These are phyloP conservation scores for Akanthomyces dipterigenus DNA, from an alignment of 2,329 filamentous ascomycete species.

Conservation along the genomic window DNA sequence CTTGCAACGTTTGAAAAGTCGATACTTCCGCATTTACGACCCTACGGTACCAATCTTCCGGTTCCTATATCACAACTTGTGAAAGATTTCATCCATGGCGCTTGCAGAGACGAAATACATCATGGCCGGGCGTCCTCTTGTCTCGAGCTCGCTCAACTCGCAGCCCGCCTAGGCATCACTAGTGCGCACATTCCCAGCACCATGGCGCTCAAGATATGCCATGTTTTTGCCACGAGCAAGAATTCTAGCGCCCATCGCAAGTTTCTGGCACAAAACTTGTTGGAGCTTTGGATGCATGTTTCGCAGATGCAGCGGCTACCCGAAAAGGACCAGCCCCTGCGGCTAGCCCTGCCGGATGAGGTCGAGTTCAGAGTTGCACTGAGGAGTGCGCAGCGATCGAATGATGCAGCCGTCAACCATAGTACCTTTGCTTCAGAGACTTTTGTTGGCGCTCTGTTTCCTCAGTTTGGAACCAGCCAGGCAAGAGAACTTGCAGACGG, in stretches of 20 bases:
- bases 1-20: conserved; percentile 22
- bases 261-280: conserved; percentile 6
- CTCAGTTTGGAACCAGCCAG: conserved; percentile 22
- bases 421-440: background rate
- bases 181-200: conserved; percentile 19
- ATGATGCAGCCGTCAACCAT: background rate
- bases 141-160: conserved; percentile 19
- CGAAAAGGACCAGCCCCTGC: conserved; percentile 11
- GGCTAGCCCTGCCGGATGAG: background rate
- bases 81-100: conserved; percentile 18
- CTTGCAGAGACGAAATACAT: conserved; percentile 15
- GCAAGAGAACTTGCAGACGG: conserved; percentile 23
- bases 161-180: conserved; percentile 3
- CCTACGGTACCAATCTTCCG: conserved; percentile 1
- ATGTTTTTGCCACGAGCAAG: conserved; percentile 15
- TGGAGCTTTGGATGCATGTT: conserved; percentile 11
- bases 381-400: background rate
- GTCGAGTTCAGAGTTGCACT: background rate
- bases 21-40: conserved; percentile 25
- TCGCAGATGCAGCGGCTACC: conserved; percentile 13
- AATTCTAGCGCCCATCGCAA: conserved; percentile 14
- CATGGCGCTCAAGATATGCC: conserved; percentile 28
- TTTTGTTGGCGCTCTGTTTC: conserved; percentile 24
- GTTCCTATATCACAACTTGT: conserved; percentile 7
- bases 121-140: conserved; percentile 15